phyloP scores from a whole-genome alignment of 129 eudicot genomes.

The Cynara cardunculus region DNA sequence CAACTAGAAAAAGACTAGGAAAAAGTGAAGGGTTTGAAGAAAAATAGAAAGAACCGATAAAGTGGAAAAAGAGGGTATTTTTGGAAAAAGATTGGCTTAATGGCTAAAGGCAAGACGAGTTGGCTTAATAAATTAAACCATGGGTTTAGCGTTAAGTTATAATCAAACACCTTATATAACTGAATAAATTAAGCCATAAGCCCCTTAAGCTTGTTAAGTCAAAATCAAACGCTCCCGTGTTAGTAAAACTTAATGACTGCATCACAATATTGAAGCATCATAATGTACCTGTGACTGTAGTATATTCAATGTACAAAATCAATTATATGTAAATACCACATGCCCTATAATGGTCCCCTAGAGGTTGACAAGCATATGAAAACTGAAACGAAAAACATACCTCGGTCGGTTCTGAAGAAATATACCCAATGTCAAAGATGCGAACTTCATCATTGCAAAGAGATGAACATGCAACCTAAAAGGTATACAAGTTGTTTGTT shows the following conservation, averaged over 20 bases:
- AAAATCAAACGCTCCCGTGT: background rate
- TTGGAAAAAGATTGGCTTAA: background rate
- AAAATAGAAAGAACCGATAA: background rate
- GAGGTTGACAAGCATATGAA: background rate
- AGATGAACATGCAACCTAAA: constrained; percentile 86
- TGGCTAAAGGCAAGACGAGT: background rate
- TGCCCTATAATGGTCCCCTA: constrained; percentile 8
- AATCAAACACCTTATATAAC: background rate
- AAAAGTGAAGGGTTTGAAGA: background rate
- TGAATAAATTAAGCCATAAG: background rate
- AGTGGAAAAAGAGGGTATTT: background rate
- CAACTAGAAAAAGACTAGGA: background rate
- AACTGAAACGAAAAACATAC: constrained; percentile 43
- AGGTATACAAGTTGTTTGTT: background rate
- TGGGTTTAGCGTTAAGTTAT: background rate
- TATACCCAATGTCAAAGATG: constrained; percentile 76
- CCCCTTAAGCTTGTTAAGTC: background rate
- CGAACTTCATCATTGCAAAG: constrained; percentile 48
- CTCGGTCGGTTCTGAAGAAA: constrained; percentile 69
- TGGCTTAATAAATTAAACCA: background rate
- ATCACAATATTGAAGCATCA: background rate
- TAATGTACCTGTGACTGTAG: background rate
- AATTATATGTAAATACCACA: background rate
- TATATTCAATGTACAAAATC: background rate
- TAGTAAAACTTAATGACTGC: background rate